Base-by-base conservation (phyloP, 2,329 filamentous ascomycete species). In the Fusarium chlamydosporum region DNA sequence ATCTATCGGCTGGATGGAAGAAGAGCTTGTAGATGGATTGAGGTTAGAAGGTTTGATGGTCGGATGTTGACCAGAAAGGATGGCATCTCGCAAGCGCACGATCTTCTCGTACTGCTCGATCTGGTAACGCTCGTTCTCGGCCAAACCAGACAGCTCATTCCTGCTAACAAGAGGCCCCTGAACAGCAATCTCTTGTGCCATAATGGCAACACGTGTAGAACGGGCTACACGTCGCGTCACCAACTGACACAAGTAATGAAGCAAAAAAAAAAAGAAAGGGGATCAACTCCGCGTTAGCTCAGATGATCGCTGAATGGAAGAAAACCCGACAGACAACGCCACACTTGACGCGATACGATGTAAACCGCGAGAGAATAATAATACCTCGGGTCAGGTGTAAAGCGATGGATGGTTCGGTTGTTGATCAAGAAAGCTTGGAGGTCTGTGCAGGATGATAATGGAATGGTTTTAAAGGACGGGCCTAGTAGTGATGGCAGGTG, bases 21-120 rank as follows among this genome's bases (percentile, higher is more conserved):
- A 67, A 23, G 72, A 54, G 55, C 67, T 66, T 31, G 70, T 27
- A 48, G 71, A 62, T 34, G 67, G 46, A 65, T 74, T 70, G 65
- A 82, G 72, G 75, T 82, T 81, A 58, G 80, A 72, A 34, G 84
- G 77, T 76, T 88, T 89, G 79, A 91, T 85, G 73, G 82, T 85
- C 50, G 88, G 85, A 75, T 94, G 91, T 73, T 86, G 89, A 76
- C 94, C 94, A 78, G 92, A 88, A 76, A 96, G 84, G 73, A 98
- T 87, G 72, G 89, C 85, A 82, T 97, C 92, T 79, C 90, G 91
- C 79, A 98, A 89, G 72, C 85, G 88, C 76, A 97, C 79, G 75
- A 98, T 92, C 81, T 91, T 93, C 76, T 91, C 87, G 82, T 93
- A 96, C 80, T 94, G 88, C 53, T 84, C 79, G 50, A 91, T 80